Percentiles rank a stretch among this genome's conserved stretches.
phyloP scores from a whole-genome alignment of 2,329 filamentous ascomycete genomes.

The Byssochlamys sp. region DNA sequence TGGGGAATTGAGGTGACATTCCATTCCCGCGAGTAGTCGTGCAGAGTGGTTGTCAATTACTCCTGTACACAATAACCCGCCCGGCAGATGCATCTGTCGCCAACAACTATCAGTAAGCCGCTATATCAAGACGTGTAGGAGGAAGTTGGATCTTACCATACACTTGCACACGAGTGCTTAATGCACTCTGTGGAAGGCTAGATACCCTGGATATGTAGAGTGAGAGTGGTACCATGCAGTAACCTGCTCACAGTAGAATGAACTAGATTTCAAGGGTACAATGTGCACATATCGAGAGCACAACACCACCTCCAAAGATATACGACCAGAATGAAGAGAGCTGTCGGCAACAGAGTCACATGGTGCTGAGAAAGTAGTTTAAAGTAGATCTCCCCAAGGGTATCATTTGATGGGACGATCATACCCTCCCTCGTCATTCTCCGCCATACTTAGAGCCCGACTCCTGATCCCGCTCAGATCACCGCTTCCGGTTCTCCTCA shows the following conservation, averaged over 20 bases:
- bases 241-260: background rate
- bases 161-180: background rate
- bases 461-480: constrained; percentile 51
- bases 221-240: background rate
- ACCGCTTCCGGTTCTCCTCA: constrained; percentile 73
- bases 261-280: background rate
- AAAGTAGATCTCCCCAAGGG: background rate
- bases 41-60: background rate
- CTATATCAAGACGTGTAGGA: background rate
- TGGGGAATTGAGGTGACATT: background rate
- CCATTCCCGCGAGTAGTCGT: background rate
- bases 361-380: background rate
- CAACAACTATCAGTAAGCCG: background rate
- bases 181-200: background rate
- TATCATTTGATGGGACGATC: constrained; percentile 16
- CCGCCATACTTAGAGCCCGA: constrained; percentile 21
- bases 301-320: background rate
- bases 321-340: background rate
- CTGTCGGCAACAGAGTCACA: background rate
- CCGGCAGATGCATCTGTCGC: background rate
- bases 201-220: background rate
- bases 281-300: background rate
- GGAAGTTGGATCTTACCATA: background rate
- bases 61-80: background rate
- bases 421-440: constrained; percentile 22